Evolutionary conservation across 148 eudicot genomes (phyloP), one percentile per base, ranked within the genome.

Genomic region (Rhododendron vialii): DNA sequence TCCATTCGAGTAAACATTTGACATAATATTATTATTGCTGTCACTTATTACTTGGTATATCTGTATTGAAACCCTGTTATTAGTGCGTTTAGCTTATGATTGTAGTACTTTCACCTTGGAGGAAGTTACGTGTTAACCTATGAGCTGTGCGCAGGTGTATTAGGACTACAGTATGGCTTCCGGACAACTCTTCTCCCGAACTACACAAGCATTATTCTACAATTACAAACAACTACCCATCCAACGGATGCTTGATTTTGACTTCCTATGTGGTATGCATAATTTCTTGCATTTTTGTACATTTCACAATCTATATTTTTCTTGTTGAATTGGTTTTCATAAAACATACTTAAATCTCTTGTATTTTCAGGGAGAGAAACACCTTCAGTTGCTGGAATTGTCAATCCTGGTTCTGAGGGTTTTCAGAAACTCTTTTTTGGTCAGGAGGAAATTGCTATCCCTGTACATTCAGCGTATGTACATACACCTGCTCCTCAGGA

Each of bases 241-340:
- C 82, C 99, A 97, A 87, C 96, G 98, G 84, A 97, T 97, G 99
- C 99, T 97, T 83, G 99, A 97, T 90, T 97, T 97, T 93, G 99
- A 97, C 92, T 97, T 97, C 87, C 99, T 97, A 80, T 97, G 99
- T 55, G 98, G 98, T 97, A 82, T 59, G 91, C 88, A 55, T 82
- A 53, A 7, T 47, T 59, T 28, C 84, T 71, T 28, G 36, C 75
- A 24, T 33, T 55, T 69, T 5, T 82, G 13, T 61, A 41, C 17
- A 73, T 65, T 4, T 67, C 65, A 22, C 33, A 1, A 53, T 12
- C 50, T 38, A 30, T 3, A 67, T n/a, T 80, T 76, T 24, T 38
- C 12, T 13, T 35, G 61, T 30, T 87, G 28, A 74, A 33, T 43
- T 45, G 35, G 20, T 24, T 77, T 71, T 71, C 24, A 18, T n/a